Evolutionary conservation across 495 filamentous ascomycete species (phyloP).

Genomic region (Hypoxylon cercidicola): DNA sequence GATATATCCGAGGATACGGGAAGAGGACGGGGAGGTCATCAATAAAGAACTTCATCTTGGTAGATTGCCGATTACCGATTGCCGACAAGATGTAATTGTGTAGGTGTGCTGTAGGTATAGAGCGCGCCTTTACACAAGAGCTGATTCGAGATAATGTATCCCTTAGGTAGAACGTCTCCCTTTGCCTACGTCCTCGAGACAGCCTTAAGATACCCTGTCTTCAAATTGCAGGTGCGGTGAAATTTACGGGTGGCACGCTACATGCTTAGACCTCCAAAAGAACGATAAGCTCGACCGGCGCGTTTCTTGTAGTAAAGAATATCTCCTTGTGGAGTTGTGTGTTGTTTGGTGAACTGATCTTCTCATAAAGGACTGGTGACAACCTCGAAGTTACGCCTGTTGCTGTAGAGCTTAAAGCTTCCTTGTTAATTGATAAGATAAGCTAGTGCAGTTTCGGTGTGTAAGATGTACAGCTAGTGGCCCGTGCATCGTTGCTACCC

Average conservation of each 20-base stretch:
- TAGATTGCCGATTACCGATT: not conserved
- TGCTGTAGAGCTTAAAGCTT: too few relatives aligned
- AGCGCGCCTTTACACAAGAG: not conserved
- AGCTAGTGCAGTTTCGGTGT: not conserved
- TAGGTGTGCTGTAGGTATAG: not conserved
- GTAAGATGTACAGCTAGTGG: slow-evolving; percentile 2
- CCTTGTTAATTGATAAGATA: slow-evolving; percentile 15
- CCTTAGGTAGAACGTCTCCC: not conserved
- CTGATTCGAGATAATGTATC: not conserved
- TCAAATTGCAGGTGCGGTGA: not conserved
- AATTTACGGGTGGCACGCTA: not conserved
- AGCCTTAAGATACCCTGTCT: not conserved
- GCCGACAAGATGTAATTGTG: too few relatives aligned
- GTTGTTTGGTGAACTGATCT: not conserved
- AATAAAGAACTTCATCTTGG: slow-evolving; percentile 94
- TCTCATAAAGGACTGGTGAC: not conserved
- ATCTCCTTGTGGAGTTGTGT: not conserved
- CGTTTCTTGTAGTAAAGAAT: not conserved
- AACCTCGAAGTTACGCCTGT: slow-evolving; percentile 10
- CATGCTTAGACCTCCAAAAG: not conserved
- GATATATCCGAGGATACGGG: slow-evolving; percentile 96
- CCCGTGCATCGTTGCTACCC: slow-evolving; percentile 8
- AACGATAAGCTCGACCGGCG: not conserved
- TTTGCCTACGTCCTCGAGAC: not conserved
- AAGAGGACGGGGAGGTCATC: slow-evolving; percentile 96